These are phyloP conservation scores for Physcomitrellopsis africana DNA, from an alignment of 225 moss, liverwort and hornwort genomes.

Conservation along the genomic window DNA sequence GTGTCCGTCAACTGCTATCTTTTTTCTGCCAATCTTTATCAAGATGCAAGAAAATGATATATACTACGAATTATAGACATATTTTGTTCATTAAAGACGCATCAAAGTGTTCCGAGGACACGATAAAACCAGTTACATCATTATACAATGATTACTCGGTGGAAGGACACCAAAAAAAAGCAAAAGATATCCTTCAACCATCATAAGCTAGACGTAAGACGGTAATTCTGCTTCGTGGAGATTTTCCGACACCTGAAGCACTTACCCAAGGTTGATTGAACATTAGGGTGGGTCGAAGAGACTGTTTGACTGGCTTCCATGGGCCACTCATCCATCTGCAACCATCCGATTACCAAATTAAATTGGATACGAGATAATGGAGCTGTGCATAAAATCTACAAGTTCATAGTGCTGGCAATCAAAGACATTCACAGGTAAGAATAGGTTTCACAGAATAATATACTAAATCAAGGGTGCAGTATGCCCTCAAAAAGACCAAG, in stretches of 20 bases:
- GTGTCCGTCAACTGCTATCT: background rate
- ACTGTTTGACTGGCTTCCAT: constrained; percentile 57
- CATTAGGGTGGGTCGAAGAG: constrained; percentile 63
- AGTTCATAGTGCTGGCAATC: background rate
- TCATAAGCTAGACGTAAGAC: background rate
- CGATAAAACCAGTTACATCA: background rate
- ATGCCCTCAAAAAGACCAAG: background rate
- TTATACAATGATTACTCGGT: background rate
- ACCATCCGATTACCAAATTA: background rate
- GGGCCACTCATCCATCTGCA: constrained; percentile 61
- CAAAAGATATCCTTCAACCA: background rate
- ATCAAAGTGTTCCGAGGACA: background rate
- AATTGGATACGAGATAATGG: background rate
- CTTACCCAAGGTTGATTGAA: constrained; percentile 69
- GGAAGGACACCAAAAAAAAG: background rate
- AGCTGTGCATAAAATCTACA: background rate
- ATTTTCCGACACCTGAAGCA: background rate
- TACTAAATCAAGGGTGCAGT: background rate
- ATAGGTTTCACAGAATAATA: background rate
- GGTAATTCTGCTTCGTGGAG: background rate
- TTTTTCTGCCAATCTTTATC: background rate
- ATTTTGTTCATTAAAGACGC: background rate
- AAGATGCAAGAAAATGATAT: background rate
- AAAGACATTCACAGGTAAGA: background rate
- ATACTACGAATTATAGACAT: background rate